Conservation (phyloP, 2,329 filamentous ascomycete genomes). For the Chalara sp. region DNA sequence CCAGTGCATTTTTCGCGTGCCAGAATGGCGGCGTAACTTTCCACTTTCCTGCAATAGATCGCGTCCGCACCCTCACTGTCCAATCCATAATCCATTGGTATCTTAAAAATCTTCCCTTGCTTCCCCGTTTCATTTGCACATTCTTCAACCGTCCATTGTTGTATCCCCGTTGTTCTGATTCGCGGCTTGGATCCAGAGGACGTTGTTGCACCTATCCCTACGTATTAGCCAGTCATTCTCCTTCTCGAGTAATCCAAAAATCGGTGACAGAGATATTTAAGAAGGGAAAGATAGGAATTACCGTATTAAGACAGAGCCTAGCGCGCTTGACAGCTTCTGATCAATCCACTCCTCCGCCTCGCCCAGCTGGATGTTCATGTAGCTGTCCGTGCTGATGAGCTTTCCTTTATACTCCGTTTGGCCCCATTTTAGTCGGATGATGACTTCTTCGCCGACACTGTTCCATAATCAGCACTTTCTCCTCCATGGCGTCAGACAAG, state of each 20-base stretch:
- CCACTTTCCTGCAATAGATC: no score
- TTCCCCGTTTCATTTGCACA: neutral
- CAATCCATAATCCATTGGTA: neutral
- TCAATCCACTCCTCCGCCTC: slow-evolving; percentile 90
- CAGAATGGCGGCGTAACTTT: no score
- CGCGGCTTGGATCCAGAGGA: slow-evolving; percentile 77
- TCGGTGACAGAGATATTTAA: no score
- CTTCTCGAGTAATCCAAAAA: neutral
- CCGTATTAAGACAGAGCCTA: slow-evolving; percentile 92
- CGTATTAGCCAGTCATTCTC: neutral
- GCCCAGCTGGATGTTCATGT: slow-evolving; percentile 96
- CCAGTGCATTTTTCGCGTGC: no score
- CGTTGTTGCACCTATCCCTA: slow-evolving; percentile 75
- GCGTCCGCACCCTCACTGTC: no score
- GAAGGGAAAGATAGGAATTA: slow-evolving; percentile 32
- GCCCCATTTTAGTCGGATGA: slow-evolving; percentile 95
- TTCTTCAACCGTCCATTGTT: slow-evolving; percentile 45
- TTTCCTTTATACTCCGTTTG: slow-evolving; percentile 95
- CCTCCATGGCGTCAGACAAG: neutral
- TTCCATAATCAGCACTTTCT: slow-evolving; percentile 8
- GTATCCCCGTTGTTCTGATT: slow-evolving; percentile 44
- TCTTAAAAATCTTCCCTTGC: neutral
- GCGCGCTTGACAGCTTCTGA: slow-evolving; percentile 72
- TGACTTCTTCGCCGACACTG: slow-evolving; percentile 82
- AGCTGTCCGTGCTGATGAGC: slow-evolving; percentile 89